Conservation (phyloP, 805 yeast genomes). For the Spathaspora sp. region DNA sequence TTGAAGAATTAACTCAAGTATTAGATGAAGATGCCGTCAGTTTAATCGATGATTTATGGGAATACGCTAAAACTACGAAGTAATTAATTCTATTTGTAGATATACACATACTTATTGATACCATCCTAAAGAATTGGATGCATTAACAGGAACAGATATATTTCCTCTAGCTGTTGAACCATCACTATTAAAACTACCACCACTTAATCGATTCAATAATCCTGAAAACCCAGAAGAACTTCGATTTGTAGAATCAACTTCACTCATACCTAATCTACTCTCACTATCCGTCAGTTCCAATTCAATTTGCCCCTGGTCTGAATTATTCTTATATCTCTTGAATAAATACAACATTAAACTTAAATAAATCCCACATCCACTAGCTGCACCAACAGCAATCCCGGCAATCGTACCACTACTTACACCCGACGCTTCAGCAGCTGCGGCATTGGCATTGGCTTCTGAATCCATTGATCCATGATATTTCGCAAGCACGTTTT, state of each 20-base stretch:
- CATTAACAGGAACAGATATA: slow-evolving; percentile 67
- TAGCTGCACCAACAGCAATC: slow-evolving; percentile 76
- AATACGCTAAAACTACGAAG: slow-evolving; percentile 10
- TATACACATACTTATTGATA: slow-evolving; percentile 6
- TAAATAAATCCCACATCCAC: slow-evolving; percentile 69
- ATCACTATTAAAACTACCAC: slow-evolving; percentile 5
- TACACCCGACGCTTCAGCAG: neutral
- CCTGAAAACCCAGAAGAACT: slow-evolving; percentile 22
- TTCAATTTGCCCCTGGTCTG: slow-evolving; percentile 28
- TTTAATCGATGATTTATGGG: slow-evolving; percentile 41
- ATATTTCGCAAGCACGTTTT: slow-evolving; percentile 5
- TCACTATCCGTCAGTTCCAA: slow-evolving; percentile 41
- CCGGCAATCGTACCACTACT: slow-evolving; percentile 57
- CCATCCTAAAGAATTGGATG: slow-evolving; percentile 76
- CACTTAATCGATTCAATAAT: slow-evolving; percentile 22
- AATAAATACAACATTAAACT: slow-evolving; percentile 54
- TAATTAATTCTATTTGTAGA: too few species aligned
- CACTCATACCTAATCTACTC: slow-evolving; percentile 25
- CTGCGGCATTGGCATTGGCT: slow-evolving; percentile 6
- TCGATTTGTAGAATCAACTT: slow-evolving; percentile 12
- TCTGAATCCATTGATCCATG: slow-evolving; percentile 34
- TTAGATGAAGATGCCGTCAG: slow-evolving; percentile 46
- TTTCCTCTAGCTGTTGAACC: slow-evolving; percentile 16
- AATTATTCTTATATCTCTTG: slow-evolving; percentile 38
- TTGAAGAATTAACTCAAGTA: slow-evolving; percentile 47